Percentiles rank a stretch among this genome's conserved stretches.
Conservation (phyloP, 2,329 filamentous ascomycete genomes). For the Fusarium sp. region DNA sequence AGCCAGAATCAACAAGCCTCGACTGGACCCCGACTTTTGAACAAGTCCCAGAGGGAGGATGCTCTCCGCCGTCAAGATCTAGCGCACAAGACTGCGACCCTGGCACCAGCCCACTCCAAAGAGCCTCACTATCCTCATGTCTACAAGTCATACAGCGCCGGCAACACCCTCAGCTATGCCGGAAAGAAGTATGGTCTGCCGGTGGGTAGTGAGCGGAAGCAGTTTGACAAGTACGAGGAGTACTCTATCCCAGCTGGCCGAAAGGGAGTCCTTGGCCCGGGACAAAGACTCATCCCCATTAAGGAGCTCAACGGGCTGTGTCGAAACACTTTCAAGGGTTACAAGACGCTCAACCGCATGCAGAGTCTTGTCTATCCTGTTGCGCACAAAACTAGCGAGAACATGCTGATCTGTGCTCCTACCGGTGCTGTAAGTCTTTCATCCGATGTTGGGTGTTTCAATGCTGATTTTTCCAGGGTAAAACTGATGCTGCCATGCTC, state of each 20-base stretch:
- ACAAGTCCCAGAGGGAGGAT: conserved; percentile 81
- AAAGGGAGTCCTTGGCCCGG: conserved; percentile 78
- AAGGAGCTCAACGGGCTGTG: conserved; percentile 90
- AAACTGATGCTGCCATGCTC: conserved; percentile 98
- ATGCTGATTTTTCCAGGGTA: conserved; percentile 68
- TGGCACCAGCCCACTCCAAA: conserved; percentile 78
- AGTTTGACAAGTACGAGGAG: conserved; percentile 87
- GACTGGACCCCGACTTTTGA: conserved; percentile 69
- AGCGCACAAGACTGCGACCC: conserved; percentile 81
- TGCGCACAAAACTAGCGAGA: conserved; percentile 95
- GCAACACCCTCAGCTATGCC: conserved; percentile 84
- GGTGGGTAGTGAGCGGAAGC: conserved; percentile 76
- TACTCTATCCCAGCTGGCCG: conserved; percentile 86
- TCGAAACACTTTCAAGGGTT: conserved; percentile 90
- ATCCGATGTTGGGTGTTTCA: not conserved
- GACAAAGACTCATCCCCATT: conserved; percentile 83
- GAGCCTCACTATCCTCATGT: conserved; percentile 92
- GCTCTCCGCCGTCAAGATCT: conserved; percentile 80
- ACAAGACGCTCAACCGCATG: conserved; percentile 96
- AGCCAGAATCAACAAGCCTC: conserved; percentile 52
- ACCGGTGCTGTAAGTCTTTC: conserved; percentile 81
- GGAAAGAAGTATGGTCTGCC: conserved; percentile 89
- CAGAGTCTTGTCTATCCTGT: conserved; percentile 96
- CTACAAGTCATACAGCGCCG: conserved; percentile 84
- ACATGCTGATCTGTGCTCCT: conserved; percentile 98